phyloP scores from a whole-genome alignment of 2,329 filamentous ascomycete genomes.

The Pyricularia grisea region DNA sequence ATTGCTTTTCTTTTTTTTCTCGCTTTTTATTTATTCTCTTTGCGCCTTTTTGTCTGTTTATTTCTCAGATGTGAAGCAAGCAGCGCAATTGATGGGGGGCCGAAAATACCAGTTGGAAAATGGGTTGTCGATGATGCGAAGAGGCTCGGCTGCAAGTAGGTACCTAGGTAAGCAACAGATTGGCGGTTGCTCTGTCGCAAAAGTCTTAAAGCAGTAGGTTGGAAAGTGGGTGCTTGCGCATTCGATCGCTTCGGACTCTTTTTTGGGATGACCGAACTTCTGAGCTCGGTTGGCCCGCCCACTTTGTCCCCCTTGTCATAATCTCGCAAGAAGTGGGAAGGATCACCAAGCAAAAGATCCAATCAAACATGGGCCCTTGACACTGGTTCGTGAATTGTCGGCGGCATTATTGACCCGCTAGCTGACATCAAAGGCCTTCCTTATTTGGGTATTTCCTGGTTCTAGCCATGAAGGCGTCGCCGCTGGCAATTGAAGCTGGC shows the following conservation, averaged over 20 bases:
- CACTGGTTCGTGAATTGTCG: not conserved
- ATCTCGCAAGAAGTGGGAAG: not conserved
- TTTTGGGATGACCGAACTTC: not conserved
- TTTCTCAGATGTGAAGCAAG: not conserved
- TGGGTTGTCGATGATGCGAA: not conserved
- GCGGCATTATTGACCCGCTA: not conserved
- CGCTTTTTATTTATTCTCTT: not conserved
- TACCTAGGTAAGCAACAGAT: not conserved
- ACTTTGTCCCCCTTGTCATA: not conserved
- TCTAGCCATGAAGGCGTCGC: not conserved
- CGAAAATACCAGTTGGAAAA: not conserved
- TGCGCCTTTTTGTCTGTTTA: not conserved
- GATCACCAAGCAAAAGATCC: not conserved
- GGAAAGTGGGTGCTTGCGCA: not conserved
- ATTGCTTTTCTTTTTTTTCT: not conserved
- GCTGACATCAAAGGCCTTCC: not conserved
- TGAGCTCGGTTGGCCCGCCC: not conserved
- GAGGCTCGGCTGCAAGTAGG: not conserved
- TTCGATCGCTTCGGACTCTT: not conserved
- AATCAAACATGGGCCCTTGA: not conserved
- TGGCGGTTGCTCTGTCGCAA: not conserved
- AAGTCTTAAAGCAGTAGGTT: not conserved
- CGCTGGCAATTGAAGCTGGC: not conserved
- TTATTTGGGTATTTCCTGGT: not conserved
- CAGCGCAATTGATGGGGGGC: not conserved